These are phyloP conservation scores for Diplodia seriata DNA, from an alignment of 2,329 filamentous ascomycete species.

Conservation along the genomic window DNA sequence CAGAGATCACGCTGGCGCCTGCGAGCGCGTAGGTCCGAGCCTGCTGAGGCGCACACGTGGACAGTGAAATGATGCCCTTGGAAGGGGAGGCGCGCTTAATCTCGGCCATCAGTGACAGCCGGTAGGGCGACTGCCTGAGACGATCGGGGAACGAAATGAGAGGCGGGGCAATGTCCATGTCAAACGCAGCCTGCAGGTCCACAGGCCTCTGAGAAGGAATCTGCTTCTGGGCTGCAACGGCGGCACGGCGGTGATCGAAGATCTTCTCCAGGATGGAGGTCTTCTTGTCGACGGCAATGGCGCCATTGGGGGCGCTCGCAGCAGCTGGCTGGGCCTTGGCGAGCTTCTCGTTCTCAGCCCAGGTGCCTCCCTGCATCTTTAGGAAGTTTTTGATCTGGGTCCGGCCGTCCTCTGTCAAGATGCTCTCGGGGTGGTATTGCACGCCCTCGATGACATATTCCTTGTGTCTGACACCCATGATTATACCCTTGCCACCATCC, in stretches of 20 bases:
- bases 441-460: slow-evolving; percentile 91
- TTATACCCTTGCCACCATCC: slow-evolving; percentile 81
- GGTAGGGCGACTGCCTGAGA: slow-evolving; percentile 80
- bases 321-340: slow-evolving; percentile 47
- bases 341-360: slow-evolving; percentile 76
- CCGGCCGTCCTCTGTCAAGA: slow-evolving; percentile 86
- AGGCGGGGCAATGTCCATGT: slow-evolving; percentile 83
- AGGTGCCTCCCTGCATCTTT: slow-evolving; percentile 85
- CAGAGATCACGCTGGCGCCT: slow-evolving; percentile 95
- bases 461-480: slow-evolving; percentile 97
- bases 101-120: slow-evolving; percentile 94
- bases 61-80: slow-evolving; percentile 89
- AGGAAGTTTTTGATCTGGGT: slow-evolving; percentile 94
- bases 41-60: slow-evolving; percentile 86
- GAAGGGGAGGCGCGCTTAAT: slow-evolving; percentile 97
- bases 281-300: slow-evolving; percentile 62
- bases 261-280: slow-evolving; percentile 90
- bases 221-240: slow-evolving; percentile 80
- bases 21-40: slow-evolving; percentile 91
- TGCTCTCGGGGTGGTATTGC: slow-evolving; percentile 97
- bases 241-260: slow-evolving; percentile 78
- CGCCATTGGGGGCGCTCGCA: slow-evolving; percentile 36
- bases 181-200: slow-evolving; percentile 86
- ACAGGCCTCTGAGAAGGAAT: slow-evolving; percentile 82
- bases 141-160: slow-evolving; percentile 80